phyloP scores from a whole-genome alignment of 257 asterid genomes.

The Solanum piurae region DNA sequence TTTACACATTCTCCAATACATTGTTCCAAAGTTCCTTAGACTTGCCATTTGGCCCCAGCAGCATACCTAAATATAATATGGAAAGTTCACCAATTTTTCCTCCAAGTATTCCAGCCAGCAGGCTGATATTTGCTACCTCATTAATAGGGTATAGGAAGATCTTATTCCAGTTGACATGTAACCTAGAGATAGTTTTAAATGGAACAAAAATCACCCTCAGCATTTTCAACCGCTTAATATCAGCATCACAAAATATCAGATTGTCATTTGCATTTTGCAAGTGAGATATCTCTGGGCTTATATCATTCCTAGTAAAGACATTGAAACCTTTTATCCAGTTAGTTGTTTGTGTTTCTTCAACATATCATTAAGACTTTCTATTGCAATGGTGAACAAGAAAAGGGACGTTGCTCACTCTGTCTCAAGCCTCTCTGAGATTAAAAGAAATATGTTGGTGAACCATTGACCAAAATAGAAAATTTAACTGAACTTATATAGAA shows the following conservation, averaged over 20 bases:
- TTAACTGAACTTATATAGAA: neutral
- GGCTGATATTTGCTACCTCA: neutral
- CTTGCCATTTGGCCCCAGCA: neutral
- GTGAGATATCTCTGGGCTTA: neutral
- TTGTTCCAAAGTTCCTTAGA: neutral
- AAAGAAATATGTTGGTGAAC: neutral
- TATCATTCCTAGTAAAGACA: neutral
- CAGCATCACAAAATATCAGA: neutral
- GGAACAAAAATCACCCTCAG: neutral
- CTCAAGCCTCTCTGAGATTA: neutral
- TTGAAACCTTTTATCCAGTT: too few species aligned
- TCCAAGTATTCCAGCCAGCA: neutral
- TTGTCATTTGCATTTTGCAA: neutral
- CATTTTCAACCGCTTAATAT: neutral
- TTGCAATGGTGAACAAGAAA: neutral
- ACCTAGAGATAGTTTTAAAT: neutral
- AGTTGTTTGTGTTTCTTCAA: neutral
- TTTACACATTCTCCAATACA: neutral
- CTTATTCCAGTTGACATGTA: neutral
- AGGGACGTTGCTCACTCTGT: neutral
- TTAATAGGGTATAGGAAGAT: neutral
- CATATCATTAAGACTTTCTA: neutral
- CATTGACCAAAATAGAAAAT: neutral
- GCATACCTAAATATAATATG: neutral
- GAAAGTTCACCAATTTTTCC: neutral